A percentile compares a stretch with the other conserved stretches of the same genome.
Evolutionary conservation across 2,329 filamentous ascomycete genomes (phyloP).

Genomic region (Berkeleyomyces rouxiae): DNA sequence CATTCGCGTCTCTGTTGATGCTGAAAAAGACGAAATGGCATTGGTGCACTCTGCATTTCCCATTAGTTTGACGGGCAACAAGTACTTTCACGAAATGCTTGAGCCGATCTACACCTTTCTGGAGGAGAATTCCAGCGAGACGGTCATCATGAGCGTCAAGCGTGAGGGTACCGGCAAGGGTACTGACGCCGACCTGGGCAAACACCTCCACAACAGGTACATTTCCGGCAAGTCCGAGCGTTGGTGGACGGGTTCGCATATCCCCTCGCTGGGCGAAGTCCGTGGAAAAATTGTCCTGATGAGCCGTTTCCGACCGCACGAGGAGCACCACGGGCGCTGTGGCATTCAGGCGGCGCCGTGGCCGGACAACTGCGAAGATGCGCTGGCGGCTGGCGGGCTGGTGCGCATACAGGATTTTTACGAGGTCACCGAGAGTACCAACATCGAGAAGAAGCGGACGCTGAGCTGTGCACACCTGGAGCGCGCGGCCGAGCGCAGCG

Average conservation of each 20-base stretch:
- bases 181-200: conserved; percentile 62
- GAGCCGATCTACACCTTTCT: conserved; percentile 59
- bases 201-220: conserved; percentile 59
- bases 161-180: conserved; percentile 72
- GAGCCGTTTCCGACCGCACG: conserved; percentile 57
- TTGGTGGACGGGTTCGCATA: conserved; percentile 65
- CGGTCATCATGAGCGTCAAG: conserved; percentile 75
- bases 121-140: conserved; percentile 60
- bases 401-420: conserved; percentile 91
- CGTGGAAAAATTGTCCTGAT: conserved; percentile 74
- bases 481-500: conserved; percentile 38
- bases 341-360: conserved; percentile 50
- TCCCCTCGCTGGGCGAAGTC: conserved; percentile 63
- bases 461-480: conserved; percentile 61
- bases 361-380: conserved; percentile 79
- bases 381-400: conserved; percentile 49
- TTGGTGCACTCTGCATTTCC: conserved; percentile 88
- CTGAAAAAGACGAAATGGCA: conserved; percentile 47
- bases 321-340: conserved; percentile 30
- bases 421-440: conserved; percentile 58
- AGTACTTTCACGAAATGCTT: conserved; percentile 61
- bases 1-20: conserved; percentile 49
- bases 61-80: conserved; percentile 64
- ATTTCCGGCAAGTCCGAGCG: conserved; percentile 34
- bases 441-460: conserved; percentile 66